Evolutionary conservation across 2,329 filamentous ascomycete species (phyloP), one percentile per base, ranked within the genome.

Genomic region (Aureobasidium sp.): DNA sequence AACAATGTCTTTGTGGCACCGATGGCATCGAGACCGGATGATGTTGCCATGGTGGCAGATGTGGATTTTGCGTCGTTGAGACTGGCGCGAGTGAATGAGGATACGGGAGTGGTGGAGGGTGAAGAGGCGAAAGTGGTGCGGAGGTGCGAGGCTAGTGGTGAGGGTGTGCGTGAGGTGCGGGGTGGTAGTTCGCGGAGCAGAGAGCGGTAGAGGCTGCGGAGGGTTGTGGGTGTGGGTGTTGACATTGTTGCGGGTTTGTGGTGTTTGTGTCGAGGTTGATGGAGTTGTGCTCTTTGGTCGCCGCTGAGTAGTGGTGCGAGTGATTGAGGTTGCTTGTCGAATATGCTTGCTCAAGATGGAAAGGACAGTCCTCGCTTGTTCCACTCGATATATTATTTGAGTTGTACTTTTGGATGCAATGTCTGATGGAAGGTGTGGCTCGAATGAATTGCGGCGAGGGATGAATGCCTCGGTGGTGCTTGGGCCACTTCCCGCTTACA

Each of bases 141-240:
- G 66, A 95, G 82, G 58, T 84, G 85, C 62, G 79, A 73, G 75
- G 93, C 88, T 15, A 95, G 78, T 2, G 86, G 84, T 0, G 90
- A 87, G 42, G 87, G 86, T 5, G 59, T 48, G 6, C 26, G 4
- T 69, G 84, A 74, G 2, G 82, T 80, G 6, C 87, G 87, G 8
- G 88, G 84, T 1, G 93, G 93, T 9, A 97, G 86, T 78, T 97
- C 91, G 74, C 93, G 91, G 62, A 97, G 85, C 71, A 97, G 81
- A 46, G 87, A 84, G 70, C 93, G 90, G 82, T 97, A 97, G 72
- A 96, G 82, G 39, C 90, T 85, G 70, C 90, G 90, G 46, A 89
- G 73, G 66, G 74, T 72, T 42, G 79, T 46, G 48, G 48, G 78
- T 44, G 82, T 73, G 32, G 65, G 65, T 37, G 66, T 53, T 41